Evolutionary conservation across 2,329 filamentous ascomycete genomes (phyloP).

Genomic region (Cryphonectria carpinicola): DNA sequence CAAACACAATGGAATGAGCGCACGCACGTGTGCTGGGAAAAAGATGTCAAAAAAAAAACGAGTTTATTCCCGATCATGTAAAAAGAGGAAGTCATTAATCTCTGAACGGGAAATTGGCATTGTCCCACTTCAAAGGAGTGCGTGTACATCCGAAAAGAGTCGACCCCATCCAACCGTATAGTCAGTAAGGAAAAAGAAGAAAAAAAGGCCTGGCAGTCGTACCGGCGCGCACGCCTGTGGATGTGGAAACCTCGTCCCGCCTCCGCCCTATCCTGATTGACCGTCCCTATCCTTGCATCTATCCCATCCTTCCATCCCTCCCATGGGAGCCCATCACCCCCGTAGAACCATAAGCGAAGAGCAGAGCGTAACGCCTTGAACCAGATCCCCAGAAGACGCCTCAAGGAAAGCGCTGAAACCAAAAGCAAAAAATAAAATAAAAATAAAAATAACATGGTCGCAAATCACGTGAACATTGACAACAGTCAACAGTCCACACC

Average conservation of each 20-base stretch:
- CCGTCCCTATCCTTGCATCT: not conserved
- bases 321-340: slow-evolving; percentile 5
- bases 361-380: not conserved
- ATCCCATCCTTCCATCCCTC: not conserved
- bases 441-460: not conserved
- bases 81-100: not conserved
- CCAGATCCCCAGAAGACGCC: slow-evolving; percentile 1
- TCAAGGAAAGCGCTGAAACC: slow-evolving; percentile 9
- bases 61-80: not conserved
- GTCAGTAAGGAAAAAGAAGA: not conserved
- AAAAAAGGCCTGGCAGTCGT: not conserved
- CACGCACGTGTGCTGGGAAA: not conserved
- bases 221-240: not conserved
- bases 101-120: not conserved
- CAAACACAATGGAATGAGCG: not conserved
- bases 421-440: not conserved
- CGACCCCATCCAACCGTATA: not conserved
- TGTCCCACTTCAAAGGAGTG: not conserved
- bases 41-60: not conserved
- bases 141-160: not conserved
- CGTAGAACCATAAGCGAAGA: not conserved
- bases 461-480: not conserved
- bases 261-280: slow-evolving; percentile 6
- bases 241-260: not conserved
- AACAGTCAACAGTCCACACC: slow-evolving; percentile 14